These are phyloP conservation scores for Collybia sp. DNA, from an alignment of 768 basidiomycete genomes.

Conservation along the genomic window DNA sequence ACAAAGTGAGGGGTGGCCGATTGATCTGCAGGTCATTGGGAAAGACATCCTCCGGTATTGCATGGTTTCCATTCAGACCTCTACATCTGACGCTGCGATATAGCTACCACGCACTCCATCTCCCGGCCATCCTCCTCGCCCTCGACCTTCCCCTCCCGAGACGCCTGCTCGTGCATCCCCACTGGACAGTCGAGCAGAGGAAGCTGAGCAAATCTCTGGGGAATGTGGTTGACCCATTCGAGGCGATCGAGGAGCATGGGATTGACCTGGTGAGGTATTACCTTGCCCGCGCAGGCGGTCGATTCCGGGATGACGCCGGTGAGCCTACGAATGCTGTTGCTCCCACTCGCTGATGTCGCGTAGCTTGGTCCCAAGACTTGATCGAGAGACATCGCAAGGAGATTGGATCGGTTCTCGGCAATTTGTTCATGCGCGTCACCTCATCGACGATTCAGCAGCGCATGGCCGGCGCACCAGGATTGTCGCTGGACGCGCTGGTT, in stretches of 20 bases:
- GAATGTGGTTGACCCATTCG: conserved; percentile 81
- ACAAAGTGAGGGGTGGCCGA: conserved; percentile 56
- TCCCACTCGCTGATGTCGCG: neutral
- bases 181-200: conserved; percentile 80
- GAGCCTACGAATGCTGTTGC: conserved; percentile 13
- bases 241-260: conserved; percentile 63
- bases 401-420: conserved; percentile 54
- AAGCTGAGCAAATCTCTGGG: conserved; percentile 92
- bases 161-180: conserved; percentile 60
- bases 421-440: too few species aligned
- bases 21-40: conserved; percentile 77
- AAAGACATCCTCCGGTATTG: conserved; percentile 82
- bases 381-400: conserved; percentile 59
- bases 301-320: conserved; percentile 77
- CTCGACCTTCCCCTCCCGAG: conserved; percentile 53
- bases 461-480: conserved; percentile 4
- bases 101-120: conserved; percentile 88
- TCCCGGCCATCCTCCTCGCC: conserved; percentile 81
- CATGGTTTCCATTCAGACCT: too few species aligned
- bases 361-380: conserved; percentile 75
- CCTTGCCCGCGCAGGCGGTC: conserved; percentile 73
- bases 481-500: conserved; percentile 10
- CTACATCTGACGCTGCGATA: neutral
- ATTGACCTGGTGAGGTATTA: conserved; percentile 79
- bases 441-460: conserved; percentile 41